Conservation (phyloP, 202 grass and related monocot species). For the Panicum virgatum region DNA sequence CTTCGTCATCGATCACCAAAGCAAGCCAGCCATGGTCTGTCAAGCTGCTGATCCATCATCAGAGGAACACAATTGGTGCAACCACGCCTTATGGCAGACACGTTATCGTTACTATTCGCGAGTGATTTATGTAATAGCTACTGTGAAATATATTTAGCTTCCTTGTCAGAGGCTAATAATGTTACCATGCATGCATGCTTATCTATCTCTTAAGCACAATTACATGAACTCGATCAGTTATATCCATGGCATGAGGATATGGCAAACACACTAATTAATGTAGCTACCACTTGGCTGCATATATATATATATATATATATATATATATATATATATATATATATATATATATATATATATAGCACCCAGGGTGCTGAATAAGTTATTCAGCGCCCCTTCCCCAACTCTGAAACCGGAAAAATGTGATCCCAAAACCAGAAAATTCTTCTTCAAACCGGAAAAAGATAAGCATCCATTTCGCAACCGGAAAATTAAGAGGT, state of each 20-base stretch:
- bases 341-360: no score
- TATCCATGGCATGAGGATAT: background rate
- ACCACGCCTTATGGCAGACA: background rate
- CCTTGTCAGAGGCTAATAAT: slow-evolving; percentile 29
- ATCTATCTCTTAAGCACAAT: background rate
- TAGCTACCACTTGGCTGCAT: background rate
- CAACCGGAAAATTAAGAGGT: no score
- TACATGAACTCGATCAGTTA: slow-evolving; percentile 9
- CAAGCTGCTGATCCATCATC: slow-evolving; percentile 21
- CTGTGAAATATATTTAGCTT: slow-evolving; percentile 21
- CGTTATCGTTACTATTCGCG: background rate
- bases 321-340: no score
- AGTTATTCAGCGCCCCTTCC: no score
- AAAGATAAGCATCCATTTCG: no score
- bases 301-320: no score
- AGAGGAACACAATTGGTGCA: background rate
- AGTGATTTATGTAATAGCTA: background rate
- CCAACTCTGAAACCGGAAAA: no score
- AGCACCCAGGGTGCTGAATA: no score
- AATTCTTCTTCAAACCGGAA: no score
- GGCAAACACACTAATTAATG: background rate
- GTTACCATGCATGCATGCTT: slow-evolving; percentile 1
- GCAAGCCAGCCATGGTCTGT: slow-evolving; percentile 32
- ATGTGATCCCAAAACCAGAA: no score
- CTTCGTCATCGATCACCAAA: slow-evolving; percentile 15